phyloP scores from a whole-genome alignment of 257 asterid species.

The Pogostemon cablin region DNA sequence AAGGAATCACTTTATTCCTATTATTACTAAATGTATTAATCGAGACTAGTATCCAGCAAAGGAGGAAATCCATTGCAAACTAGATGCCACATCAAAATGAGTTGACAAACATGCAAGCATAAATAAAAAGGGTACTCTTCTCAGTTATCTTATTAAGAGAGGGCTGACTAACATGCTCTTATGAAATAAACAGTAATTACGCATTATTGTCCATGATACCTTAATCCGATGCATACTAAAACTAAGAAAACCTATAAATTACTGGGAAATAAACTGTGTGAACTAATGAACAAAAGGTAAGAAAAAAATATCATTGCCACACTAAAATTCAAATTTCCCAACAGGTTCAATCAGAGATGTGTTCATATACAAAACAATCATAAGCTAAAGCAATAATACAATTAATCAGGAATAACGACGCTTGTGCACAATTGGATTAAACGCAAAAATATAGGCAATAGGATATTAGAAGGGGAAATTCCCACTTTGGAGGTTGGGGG shows the following conservation, averaged over 20 bases:
- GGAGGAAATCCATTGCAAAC: not conserved
- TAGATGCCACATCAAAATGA: not conserved
- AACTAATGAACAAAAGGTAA: not conserved
- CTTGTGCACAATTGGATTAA: not conserved
- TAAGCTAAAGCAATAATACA: not conserved
- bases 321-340: not conserved
- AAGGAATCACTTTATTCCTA: not conserved
- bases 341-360: not conserved
- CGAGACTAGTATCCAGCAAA: not conserved
- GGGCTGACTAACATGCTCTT: no score
- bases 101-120: not conserved
- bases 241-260: not conserved
- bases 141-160: not conserved
- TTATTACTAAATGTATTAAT: not conserved
- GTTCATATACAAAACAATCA: not conserved
- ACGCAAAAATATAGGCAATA: not conserved
- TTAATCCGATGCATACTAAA: not conserved
- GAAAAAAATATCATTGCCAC: no score
- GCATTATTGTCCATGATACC: not conserved
- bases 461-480: no score
- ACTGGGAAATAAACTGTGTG: not conserved
- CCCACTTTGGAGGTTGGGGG: no score
- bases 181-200: not conserved
- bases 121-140: not conserved
- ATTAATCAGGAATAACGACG: no score